Conservation (phyloP, 306 rosid genomes). For the Trifolium dubium region DNA sequence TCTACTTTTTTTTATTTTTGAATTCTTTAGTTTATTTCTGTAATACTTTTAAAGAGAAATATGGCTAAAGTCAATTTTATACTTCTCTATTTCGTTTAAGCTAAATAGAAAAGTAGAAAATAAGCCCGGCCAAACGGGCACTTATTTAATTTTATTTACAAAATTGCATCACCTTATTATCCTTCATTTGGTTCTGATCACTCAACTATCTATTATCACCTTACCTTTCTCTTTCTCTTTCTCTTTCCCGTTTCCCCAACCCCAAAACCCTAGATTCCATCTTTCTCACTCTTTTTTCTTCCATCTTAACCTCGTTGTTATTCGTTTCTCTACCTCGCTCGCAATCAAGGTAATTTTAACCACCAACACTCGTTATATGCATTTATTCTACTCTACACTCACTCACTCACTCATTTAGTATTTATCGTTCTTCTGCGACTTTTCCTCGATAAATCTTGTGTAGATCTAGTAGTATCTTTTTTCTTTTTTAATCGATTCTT, state of each 20-base stretch:
- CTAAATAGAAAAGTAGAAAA: too few species aligned
- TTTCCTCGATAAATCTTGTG: neutral
- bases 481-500: too few species aligned
- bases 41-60: too few species aligned
- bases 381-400: neutral
- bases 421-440: neutral
- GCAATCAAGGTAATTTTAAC: constrained; percentile 45
- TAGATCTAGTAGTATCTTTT: too few species aligned
- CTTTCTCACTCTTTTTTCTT: neutral
- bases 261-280: constrained; percentile 41
- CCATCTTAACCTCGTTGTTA: neutral
- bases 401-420: neutral
- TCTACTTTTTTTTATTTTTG: too few species aligned
- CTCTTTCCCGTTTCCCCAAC: neutral
- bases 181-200: neutral
- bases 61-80: too few species aligned
- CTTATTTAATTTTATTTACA: too few species aligned
- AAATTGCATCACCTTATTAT: too few species aligned
- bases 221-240: too few species aligned
- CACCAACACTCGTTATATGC: neutral
- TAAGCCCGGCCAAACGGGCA: too few species aligned
- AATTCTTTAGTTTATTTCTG: too few species aligned
- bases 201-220: neutral
- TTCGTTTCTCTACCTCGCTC: constrained; percentile 8
- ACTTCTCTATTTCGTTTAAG: too few species aligned